These are phyloP conservation scores for Keqinozyma sinolaborantium DNA, from an alignment of 1,139 yeast genomes.

Conservation along the genomic window DNA sequence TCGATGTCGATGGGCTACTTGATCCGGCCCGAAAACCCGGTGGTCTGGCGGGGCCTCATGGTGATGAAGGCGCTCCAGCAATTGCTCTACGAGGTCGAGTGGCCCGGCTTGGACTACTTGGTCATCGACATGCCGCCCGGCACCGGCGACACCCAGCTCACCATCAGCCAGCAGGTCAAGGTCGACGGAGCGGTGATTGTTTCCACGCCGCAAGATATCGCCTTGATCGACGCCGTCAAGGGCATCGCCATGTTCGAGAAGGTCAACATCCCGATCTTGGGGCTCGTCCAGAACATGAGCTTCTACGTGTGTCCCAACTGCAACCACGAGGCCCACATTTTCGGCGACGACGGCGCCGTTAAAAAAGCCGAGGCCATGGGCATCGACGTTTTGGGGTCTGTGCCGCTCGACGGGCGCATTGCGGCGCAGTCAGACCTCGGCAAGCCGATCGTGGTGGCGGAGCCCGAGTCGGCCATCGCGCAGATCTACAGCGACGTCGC, in stretches of 20 bases:
- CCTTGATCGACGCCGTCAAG: conserved; percentile 74
- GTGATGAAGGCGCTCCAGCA: conserved; percentile 88
- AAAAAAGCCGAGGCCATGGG: conserved; percentile 52
- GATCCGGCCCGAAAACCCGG: conserved; percentile 63
- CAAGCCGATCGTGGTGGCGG: conserved; percentile 54
- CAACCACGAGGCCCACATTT: conserved; percentile 67
- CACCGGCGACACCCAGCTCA: conserved; percentile 84
- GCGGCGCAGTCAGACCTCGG: conserved; percentile 63
- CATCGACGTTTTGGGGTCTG: conserved; percentile 56
- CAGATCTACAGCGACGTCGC: conserved; percentile 48
- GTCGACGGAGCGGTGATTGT: conserved; percentile 81
- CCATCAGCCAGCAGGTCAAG: conserved; percentile 72
- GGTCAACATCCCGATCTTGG: conserved; percentile 70
- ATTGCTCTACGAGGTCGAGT: conserved; percentile 72
- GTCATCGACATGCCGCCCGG: conserved; percentile 91
- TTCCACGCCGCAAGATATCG: conserved; percentile 85
- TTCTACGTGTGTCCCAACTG: conserved; percentile 60
- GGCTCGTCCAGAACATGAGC: conserved; percentile 85
- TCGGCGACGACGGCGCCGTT: conserved; percentile 66
- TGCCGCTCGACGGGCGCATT: conserved; percentile 66
- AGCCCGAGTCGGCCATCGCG: conserved; percentile 33
- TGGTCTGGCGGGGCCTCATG: conserved; percentile 86
- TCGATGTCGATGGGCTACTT: conserved; percentile 91
- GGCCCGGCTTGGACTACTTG: conserved; percentile 70
- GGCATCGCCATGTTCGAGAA: conserved; percentile 79